Evolutionary conservation across 2,329 filamentous ascomycete genomes (phyloP).

Genomic region (Colletotrichum tropicale): DNA sequence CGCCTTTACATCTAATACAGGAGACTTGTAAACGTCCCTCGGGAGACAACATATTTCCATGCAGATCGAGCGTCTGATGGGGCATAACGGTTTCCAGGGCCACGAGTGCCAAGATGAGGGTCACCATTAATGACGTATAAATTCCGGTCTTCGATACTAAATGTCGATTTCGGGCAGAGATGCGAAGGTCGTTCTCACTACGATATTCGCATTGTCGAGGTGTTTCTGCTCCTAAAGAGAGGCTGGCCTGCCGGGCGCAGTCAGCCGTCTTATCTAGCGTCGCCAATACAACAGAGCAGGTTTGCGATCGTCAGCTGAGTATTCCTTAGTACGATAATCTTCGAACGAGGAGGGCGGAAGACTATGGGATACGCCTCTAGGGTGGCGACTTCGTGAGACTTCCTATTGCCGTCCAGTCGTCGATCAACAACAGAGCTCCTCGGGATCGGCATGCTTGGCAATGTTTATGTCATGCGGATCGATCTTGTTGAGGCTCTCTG

Average conservation of each 20-base stretch:
- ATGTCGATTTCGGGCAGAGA: accelerated
- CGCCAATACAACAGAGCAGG: not conserved
- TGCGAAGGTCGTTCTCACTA: not conserved
- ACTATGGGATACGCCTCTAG: not conserved
- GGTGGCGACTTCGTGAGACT: not conserved
- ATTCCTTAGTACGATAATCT: not conserved
- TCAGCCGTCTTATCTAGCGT: not conserved
- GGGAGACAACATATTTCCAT: accelerated
- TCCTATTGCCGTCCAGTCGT: not conserved
- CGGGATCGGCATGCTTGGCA: not conserved
- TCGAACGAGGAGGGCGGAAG: not conserved
- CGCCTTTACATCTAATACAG: not conserved
- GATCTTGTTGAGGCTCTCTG: not conserved
- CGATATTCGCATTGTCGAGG: no score
- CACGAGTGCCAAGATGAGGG: not conserved
- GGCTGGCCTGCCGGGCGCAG: accelerated
- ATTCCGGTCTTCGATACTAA: not conserved
- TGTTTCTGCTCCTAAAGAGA: not conserved
- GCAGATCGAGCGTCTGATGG: accelerated
- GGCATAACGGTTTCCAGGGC: not conserved
- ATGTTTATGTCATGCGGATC: no score
- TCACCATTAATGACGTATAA: not conserved
- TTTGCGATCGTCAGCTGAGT: not conserved
- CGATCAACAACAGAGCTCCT: accelerated
- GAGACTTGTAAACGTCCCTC: accelerated